Conservation (phyloP, 164 flowering plant species). For the Vitis rotundifolia region DNA sequence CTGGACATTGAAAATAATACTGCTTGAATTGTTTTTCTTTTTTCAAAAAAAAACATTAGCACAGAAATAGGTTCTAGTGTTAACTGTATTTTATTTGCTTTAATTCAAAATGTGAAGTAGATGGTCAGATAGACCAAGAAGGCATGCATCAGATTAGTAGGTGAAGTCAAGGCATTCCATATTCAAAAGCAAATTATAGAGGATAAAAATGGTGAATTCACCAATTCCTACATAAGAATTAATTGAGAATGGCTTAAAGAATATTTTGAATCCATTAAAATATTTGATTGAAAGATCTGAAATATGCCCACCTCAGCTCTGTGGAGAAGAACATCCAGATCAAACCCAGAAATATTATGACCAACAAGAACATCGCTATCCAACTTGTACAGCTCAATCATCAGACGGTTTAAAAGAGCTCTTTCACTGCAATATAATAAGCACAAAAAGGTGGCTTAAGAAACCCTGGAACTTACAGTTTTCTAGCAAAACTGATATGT, state of each 20-base stretch:
- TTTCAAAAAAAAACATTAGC: too few relatives aligned
- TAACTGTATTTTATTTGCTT: too few relatives aligned
- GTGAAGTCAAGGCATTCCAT: too few relatives aligned
- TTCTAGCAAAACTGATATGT: not conserved
- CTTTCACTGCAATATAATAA: slow-evolving; percentile 71
- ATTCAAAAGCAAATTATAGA: not conserved
- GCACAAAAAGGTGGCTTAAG: not conserved
- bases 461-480: too few relatives aligned
- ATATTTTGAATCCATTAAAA: not conserved
- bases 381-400: slow-evolving; percentile 78
- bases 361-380: slow-evolving; percentile 96
- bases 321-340: slow-evolving; percentile 91
- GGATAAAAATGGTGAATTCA: not conserved
- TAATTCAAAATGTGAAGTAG: too few relatives aligned
- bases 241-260: not conserved
- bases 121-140: too few relatives aligned
- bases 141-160: too few relatives aligned
- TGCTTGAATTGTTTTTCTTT: too few relatives aligned
- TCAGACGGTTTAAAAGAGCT: slow-evolving; percentile 80
- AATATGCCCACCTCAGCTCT: slow-evolving; percentile 70
- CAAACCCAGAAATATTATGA: slow-evolving; percentile 97
- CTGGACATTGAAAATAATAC: too few relatives aligned
- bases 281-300: not conserved
- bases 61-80: too few relatives aligned
- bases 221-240: not conserved